These are phyloP conservation scores for Teratosphaeria gauchensis DNA, from an alignment of 2,329 filamentous ascomycete species.

Conservation along the genomic window DNA sequence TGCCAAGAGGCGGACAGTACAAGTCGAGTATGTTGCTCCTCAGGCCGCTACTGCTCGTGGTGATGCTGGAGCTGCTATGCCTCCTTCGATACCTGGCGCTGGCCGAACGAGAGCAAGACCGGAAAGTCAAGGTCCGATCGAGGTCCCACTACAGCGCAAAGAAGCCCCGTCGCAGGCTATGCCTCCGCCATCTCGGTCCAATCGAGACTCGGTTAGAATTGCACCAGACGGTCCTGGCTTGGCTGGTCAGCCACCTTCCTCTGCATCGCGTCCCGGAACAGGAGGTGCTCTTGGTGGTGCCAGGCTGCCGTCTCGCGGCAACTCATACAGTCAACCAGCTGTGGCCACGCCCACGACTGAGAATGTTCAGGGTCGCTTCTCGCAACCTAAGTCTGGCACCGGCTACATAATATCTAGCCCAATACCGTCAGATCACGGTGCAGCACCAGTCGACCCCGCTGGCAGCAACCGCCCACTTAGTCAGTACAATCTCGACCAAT, in stretches of 20 bases:
- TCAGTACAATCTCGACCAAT: constrained; percentile 42
- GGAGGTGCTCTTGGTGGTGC: constrained; percentile 60
- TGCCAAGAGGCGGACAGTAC: constrained; percentile 85
- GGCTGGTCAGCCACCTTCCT: constrained; percentile 25
- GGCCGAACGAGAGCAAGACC: constrained; percentile 44
- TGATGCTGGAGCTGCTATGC: constrained; percentile 31
- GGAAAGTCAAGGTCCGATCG: constrained; percentile 45
- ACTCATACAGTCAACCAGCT: constrained; percentile 77
- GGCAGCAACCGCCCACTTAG: constrained; percentile 42
- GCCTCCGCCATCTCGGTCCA: constrained; percentile 28
- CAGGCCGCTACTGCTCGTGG: constrained; percentile 76
- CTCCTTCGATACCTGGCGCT: constrained; percentile 26
- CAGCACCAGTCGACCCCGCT: constrained; percentile 34
- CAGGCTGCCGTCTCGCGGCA: constrained; percentile 60
- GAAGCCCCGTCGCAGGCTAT: constrained; percentile 18
- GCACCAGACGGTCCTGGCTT: constrained; percentile 38
- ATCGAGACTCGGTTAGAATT: constrained; percentile 41
- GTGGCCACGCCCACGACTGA: constrained; percentile 80
- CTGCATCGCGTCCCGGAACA: constrained; percentile 60
- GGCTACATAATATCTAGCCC: constrained; percentile 60
- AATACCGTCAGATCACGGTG: constrained; percentile 45
- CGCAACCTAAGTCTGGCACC: constrained; percentile 58
- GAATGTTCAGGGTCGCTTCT: constrained; percentile 80
- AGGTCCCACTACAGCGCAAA: constrained; percentile 25
- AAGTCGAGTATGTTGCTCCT: constrained; percentile 94